Conservation (phyloP, 108 stramenopile species). For the Cyclotella cryptica region DNA sequence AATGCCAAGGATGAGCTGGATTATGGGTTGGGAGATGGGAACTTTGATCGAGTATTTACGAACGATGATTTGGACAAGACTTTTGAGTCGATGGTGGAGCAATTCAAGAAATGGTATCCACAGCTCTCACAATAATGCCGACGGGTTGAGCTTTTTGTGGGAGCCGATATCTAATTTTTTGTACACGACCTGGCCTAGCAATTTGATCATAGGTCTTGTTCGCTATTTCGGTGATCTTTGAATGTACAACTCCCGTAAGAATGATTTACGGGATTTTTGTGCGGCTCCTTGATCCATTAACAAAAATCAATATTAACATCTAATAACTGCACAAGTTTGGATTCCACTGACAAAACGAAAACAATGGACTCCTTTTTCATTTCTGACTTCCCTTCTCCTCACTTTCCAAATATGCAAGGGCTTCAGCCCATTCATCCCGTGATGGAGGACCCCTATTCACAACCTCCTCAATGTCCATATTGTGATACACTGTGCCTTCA, state of each 20-base stretch:
- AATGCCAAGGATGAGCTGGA: slow-evolving; percentile 94
- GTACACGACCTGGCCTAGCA: too few species aligned
- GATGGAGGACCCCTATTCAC: slow-evolving; percentile 29
- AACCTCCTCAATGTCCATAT: slow-evolving; percentile 61
- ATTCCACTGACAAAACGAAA: not conserved
- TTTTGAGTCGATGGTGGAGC: slow-evolving; percentile 66
- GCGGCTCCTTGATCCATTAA: too few species aligned
- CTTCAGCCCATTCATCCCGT: slow-evolving; percentile 49
- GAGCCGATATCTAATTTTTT: too few species aligned
- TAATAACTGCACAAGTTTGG: too few species aligned
- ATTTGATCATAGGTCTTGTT: too few species aligned
- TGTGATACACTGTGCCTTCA: slow-evolving; percentile 72
- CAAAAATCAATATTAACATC: too few species aligned
- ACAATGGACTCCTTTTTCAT: not conserved
- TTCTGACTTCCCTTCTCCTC: slow-evolving; percentile 17
- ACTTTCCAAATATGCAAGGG: slow-evolving; percentile 32
- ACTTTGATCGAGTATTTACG: slow-evolving; percentile 59
- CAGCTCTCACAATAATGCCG: slow-evolving; percentile 7
- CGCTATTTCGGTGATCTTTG: too few species aligned
- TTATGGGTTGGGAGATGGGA: slow-evolving; percentile 74
- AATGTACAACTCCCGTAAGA: too few species aligned
- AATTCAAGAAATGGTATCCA: slow-evolving; percentile 72
- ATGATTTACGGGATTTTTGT: too few species aligned
- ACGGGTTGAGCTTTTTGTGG: too few species aligned
- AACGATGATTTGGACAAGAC: slow-evolving; percentile 72